Evolutionary conservation across 345 rosid species (phyloP).

Genomic region (Sonneratia caseolaris): DNA sequence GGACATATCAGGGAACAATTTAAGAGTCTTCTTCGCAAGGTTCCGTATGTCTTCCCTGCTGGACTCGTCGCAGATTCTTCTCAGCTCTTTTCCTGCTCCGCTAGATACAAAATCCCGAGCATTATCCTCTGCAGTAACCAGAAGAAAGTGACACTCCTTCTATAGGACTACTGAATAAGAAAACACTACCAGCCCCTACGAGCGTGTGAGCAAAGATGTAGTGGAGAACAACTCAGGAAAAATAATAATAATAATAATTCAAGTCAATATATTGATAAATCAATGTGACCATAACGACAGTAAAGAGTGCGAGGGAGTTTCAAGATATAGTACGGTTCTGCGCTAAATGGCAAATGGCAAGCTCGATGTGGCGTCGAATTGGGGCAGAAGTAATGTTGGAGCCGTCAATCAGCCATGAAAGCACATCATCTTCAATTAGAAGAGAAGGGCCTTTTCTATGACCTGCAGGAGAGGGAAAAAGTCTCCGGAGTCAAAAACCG

Average conservation of each 20-base stretch:
- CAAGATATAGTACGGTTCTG: conserved; percentile 52
- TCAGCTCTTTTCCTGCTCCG: conserved; percentile 55
- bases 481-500: background rate
- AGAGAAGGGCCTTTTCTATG: conserved; percentile 67
- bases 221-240: background rate
- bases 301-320: background rate
- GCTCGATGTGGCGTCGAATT: conserved; percentile 73
- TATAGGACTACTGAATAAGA: background rate
- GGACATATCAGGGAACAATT: conserved; percentile 33
- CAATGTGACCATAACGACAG: background rate
- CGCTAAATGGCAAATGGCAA: conserved; percentile 87
- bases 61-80: conserved; percentile 61
- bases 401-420: conserved; percentile 67
- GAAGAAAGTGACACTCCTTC: background rate
- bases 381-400: conserved; percentile 43
- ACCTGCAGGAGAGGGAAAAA: conserved; percentile 35
- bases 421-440: conserved; percentile 66
- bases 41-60: conserved; percentile 78
- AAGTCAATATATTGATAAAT: background rate
- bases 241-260: background rate
- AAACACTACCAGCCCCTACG: background rate
- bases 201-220: background rate
- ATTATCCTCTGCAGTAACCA: conserved; percentile 51
- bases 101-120: conserved; percentile 44
- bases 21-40: conserved; percentile 77